Evolutionary conservation across 495 filamentous ascomycete species (phyloP).

Genomic region (Penicillium crystallinum): DNA sequence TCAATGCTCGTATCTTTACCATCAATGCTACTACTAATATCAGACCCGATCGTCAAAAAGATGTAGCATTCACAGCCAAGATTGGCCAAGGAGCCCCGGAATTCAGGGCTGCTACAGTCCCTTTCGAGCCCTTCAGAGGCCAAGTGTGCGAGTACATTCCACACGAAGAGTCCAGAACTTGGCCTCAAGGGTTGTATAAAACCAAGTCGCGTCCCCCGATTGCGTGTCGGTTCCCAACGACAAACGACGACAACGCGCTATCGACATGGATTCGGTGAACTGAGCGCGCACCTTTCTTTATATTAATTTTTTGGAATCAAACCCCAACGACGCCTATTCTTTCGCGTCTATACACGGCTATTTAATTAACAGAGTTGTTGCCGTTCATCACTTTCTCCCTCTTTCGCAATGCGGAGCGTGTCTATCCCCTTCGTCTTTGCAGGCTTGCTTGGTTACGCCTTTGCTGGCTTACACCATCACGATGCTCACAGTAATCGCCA

Average conservation of each 20-base stretch:
- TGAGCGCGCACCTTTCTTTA: background rate
- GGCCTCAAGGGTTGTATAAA: slow-evolving; percentile 13
- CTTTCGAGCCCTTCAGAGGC: slow-evolving; percentile 13
- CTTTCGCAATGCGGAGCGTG: slow-evolving; percentile 23
- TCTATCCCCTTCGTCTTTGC: slow-evolving; percentile 19
- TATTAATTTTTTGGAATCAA: background rate
- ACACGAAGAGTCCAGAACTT: slow-evolving; percentile 12
- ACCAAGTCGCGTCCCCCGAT: slow-evolving; percentile 5
- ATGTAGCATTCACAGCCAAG: background rate
- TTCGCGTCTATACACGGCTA: background rate
- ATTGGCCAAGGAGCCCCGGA: slow-evolving; percentile 15
- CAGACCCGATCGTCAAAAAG: background rate
- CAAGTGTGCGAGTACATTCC: slow-evolving; percentile 21
- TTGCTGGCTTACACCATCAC: slow-evolving; percentile 22
- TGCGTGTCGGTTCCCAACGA: background rate
- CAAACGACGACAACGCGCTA: slow-evolving; percentile 2
- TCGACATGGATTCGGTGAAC: background rate
- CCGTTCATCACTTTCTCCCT: background rate
- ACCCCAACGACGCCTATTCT: background rate
- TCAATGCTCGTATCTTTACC: too few relatives aligned
- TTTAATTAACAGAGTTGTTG: background rate
- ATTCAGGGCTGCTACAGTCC: slow-evolving; percentile 27
- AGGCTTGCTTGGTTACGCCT: slow-evolving; percentile 15
- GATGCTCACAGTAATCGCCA: slow-evolving; percentile 17
- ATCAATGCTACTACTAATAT: too few relatives aligned